Evolutionary conservation across 306 rosid genomes (phyloP).

Genomic region (Medicago arabica): DNA sequence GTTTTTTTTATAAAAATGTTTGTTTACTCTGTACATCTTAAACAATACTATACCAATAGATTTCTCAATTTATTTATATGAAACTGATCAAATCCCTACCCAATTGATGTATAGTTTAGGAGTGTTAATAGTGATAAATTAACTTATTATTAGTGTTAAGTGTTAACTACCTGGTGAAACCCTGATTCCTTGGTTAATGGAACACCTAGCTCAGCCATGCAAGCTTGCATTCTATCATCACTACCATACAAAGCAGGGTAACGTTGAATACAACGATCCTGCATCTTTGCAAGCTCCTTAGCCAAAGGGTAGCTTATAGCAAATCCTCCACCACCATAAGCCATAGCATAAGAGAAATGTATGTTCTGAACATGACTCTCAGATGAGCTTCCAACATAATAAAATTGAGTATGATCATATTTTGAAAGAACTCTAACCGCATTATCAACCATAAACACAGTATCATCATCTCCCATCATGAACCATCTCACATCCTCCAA

Average conservation of each 20-base stretch:
- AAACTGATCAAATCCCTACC: neutral
- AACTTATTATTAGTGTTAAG: neutral
- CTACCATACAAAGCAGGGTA: slow-evolving; percentile 85
- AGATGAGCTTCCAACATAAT: slow-evolving; percentile 80
- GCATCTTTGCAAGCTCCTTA: slow-evolving; percentile 75
- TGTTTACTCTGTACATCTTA: neutral
- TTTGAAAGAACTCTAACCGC: slow-evolving; percentile 66
- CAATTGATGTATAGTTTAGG: neutral
- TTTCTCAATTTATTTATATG: slow-evolving; percentile 4
- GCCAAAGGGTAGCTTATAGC: slow-evolving; percentile 91
- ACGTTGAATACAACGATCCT: slow-evolving; percentile 77
- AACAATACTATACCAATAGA: neutral
- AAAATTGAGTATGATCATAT: slow-evolving; percentile 73
- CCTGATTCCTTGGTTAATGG: slow-evolving; percentile 84
- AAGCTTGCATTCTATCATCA: slow-evolving; percentile 89
- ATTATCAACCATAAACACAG: slow-evolving; percentile 78
- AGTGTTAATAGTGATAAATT: neutral
- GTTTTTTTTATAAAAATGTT: neutral
- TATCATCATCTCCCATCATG: slow-evolving; percentile 92
- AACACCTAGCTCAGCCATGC: slow-evolving; percentile 90
- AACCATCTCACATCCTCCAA: slow-evolving; percentile 86
- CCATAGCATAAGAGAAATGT: slow-evolving; percentile 80
- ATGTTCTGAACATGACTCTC: slow-evolving; percentile 91
- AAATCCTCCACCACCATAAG: slow-evolving; percentile 90
- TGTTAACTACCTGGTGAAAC: slow-evolving; percentile 77